Base-by-base conservation (phyloP, 2,329 filamentous ascomycete species). In the Scopulariopsis brevicaulis region DNA sequence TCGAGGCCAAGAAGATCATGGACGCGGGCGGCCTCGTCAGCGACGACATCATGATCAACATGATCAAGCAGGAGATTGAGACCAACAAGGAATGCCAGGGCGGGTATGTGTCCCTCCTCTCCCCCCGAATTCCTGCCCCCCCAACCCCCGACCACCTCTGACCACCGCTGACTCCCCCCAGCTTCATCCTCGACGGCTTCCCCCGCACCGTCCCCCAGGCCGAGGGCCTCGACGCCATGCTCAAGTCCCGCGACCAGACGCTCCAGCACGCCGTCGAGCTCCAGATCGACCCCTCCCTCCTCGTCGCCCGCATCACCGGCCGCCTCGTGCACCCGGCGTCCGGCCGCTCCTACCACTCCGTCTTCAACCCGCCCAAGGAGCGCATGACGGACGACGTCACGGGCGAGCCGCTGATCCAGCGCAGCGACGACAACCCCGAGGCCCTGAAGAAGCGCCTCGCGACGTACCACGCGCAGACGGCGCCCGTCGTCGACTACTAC, bases 1-100 rank as follows among this genome's bases (percentile, higher is more conserved):
- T 89, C 70, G 91, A 96, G 79, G 94, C 94, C 64, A 99, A 99
- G 86, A 97, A 97, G 85, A 99, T 99, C 74, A 99, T 99, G 94
- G 94, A 99, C 71, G 88, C 93, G 72, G 94, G 94, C 67, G 93
- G 93, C 65, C 85, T 99, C 60, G 94, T 99, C 72, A 96, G 91
- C 74, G 94, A 99, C 74, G 93, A 97, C 71, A 99, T 99, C 71
- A 93, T 99, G 83, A 89, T 99, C 74, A 91, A 93, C 75, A 99
- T 99, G 94, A 99, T 99, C 80, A 93, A 94, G 84, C 89, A 87
- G 72, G 93, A 99, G 81, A 83, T 99, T 56, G 89, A 95, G 69
- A 87, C 82, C 76, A 99, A 99, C 80, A 76, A 83, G 69, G 93
- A 99, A 78, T 99, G 94, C 84, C 89, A 89, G 79, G 93, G 93